These are phyloP conservation scores for Lactarius deliciosus DNA, from an alignment of 768 basidiomycete genomes.

Conservation along the genomic window DNA sequence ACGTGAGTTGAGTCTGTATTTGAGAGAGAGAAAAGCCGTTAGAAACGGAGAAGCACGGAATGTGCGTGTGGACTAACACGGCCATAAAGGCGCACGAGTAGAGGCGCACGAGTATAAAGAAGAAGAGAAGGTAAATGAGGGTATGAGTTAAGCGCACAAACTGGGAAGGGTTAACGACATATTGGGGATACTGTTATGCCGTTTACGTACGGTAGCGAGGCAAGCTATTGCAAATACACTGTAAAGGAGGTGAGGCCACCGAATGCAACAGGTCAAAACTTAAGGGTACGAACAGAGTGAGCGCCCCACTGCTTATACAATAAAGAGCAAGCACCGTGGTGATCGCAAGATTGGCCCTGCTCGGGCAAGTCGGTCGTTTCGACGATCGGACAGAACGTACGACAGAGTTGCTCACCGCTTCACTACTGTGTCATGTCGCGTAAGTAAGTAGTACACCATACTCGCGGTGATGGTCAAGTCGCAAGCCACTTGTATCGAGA, in stretches of 20 bases:
- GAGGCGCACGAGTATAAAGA: constrained; percentile 4
- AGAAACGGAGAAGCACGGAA: neutral
- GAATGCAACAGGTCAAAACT: neutral
- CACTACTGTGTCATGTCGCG: neutral
- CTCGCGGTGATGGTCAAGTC: constrained; percentile 6
- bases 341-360: neutral
- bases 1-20: constrained; percentile 11
- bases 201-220: constrained; percentile 4
- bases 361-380: neutral
- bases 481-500: constrained; percentile 2
- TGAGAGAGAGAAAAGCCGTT: neutral
- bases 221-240: constrained; percentile 8
- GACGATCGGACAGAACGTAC: neutral
- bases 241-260: neutral
- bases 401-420: neutral
- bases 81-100: constrained; percentile 12
- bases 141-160: neutral
- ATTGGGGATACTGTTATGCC: neutral
- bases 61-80: neutral
- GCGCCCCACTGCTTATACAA: constrained; percentile 6
- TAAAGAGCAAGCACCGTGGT: constrained; percentile 8
- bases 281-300: constrained; percentile 5
- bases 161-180: neutral
- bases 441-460: constrained; percentile 15
- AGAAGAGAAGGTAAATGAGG: constrained; percentile 15